Base-by-base conservation (phyloP, 495 filamentous ascomycete genomes). In the Penicillium canescens region DNA sequence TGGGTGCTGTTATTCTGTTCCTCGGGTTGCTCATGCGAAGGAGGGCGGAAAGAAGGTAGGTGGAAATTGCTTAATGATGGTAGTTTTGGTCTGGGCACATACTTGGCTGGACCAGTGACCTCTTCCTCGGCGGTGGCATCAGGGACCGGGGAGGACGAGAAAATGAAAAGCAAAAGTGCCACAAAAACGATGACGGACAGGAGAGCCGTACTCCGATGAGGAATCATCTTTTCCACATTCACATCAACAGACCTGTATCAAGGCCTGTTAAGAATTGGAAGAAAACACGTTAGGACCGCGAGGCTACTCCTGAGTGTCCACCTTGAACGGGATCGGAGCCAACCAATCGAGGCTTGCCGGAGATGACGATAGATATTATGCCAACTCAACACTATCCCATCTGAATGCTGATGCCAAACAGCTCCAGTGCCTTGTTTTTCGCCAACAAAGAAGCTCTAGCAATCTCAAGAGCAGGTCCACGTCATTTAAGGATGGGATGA, bases 1-100 rank as follows among this genome's bases (percentile, higher is more conserved):
- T 82, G 87, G 7, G 87, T 87, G 61, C 87, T 92, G 62, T 91
- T 90, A 40, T 88, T 88, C 52, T 86, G 82, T 63, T 90, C 86
- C 61, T 90, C 87, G 20, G 86, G 86, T 0, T 91, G 88, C 53
- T 84, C 80, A 67, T 96, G 91, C n/a, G 86, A 80, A 26, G 85
- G 78, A 34, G 82, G 81, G 45, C 81, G 79, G 65, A 92, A 94
- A 0, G 70, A 66, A 7, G 75, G 75, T 1, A 76, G 54, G 48
- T 69, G 67, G 34, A 74, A 48, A 45, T 69, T 57, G 48, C 59
- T 65, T 35, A 76, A 41, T 10, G 69, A 73, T 37, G 76, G 73
- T 8, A 80, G 61, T 39, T 76, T 73, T 21, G 77, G 73, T 43
- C 52, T 65, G 39, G 73, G 70, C 24, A 78, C 52, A 60, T 64